Evolutionary conservation across 345 rosid species (phyloP).

Genomic region (Schrenkiella parvula): DNA sequence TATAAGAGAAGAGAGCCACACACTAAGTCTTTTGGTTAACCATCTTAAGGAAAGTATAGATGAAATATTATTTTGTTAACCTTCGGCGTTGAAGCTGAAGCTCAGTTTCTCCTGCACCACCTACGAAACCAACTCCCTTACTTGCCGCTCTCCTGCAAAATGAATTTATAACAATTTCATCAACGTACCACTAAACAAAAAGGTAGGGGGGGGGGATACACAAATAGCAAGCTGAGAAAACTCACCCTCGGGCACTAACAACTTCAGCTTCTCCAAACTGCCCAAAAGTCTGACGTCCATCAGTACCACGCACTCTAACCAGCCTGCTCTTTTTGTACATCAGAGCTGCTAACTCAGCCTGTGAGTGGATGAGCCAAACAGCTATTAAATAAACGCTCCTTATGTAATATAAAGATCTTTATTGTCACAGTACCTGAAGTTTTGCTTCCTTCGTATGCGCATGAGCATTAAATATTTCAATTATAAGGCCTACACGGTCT

Average conservation of each 20-base stretch:
- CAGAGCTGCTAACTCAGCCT: conserved; percentile 93
- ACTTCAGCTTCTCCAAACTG: conserved; percentile 87
- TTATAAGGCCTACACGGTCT: conserved; percentile 91
- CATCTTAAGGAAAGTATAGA: neutral
- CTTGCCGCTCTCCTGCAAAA: conserved; percentile 81
- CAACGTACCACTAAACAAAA: neutral
- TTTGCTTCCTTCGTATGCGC: conserved; percentile 92
- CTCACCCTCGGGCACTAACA: conserved; percentile 97
- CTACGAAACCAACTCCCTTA: conserved; percentile 78
- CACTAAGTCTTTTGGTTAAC: neutral
- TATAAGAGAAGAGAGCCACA: neutral
- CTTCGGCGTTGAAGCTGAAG: conserved; percentile 95
- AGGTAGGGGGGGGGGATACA: neutral
- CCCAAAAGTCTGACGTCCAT: conserved; percentile 75
- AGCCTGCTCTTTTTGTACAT: conserved; percentile 87
- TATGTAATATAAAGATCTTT: neutral
- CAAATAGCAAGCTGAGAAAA: conserved; percentile 9
- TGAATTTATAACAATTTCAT: neutral
- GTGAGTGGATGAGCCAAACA: conserved; percentile 15
- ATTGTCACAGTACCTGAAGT: conserved; percentile 60
- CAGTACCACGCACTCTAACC: conserved; percentile 76
- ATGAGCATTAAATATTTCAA: conserved; percentile 95
- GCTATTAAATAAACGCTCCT: neutral
- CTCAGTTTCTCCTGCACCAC: conserved; percentile 99
- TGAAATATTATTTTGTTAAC: conserved; percentile 22